Percentiles rank a stretch among this genome's conserved stretches.
Conservation (phyloP, 495 filamentous ascomycete species). For the Parachaetomium inaequale region DNA sequence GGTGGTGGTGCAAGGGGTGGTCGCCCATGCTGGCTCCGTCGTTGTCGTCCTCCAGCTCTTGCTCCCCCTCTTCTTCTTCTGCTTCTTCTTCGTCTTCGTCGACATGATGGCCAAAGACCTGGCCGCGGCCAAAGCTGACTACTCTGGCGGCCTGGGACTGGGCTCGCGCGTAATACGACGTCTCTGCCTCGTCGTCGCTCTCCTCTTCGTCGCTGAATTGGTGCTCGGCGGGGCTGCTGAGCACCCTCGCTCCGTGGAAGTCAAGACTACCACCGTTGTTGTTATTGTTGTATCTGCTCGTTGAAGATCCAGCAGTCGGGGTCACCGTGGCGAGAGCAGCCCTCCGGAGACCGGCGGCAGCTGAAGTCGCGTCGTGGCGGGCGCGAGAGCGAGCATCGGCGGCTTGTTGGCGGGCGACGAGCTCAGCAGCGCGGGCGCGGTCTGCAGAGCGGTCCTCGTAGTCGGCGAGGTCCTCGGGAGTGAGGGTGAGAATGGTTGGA, state of each 20-base stretch:
- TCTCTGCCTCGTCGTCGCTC: constrained; percentile 25
- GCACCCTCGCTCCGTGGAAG: background rate
- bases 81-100: constrained; percentile 14
- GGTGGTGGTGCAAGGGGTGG: constrained; percentile 11
- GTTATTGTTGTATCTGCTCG: background rate
- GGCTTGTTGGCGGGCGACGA: constrained; percentile 19
- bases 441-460: constrained; percentile 62
- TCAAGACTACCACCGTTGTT: background rate
- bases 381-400: constrained; percentile 29
- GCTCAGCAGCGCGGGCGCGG: constrained; percentile 25
- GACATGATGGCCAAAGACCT: background rate
- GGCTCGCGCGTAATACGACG: constrained; percentile 19
- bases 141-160: constrained; percentile 18
- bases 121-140: background rate
- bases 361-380: constrained; percentile 24
- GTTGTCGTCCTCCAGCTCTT: background rate
- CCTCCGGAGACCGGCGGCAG: constrained; percentile 14
- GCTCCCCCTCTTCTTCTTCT: constrained; percentile 23
- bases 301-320: background rate
- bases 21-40: background rate
- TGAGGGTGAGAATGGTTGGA: constrained; percentile 72
- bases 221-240: constrained; percentile 3
- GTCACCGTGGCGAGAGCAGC: constrained; percentile 18
- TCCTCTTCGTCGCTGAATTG: constrained; percentile 13
- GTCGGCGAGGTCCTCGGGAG: constrained; percentile 69